These are phyloP conservation scores for Fraxinus americana DNA, from an alignment of 257 asterid species.

Conservation along the genomic window DNA sequence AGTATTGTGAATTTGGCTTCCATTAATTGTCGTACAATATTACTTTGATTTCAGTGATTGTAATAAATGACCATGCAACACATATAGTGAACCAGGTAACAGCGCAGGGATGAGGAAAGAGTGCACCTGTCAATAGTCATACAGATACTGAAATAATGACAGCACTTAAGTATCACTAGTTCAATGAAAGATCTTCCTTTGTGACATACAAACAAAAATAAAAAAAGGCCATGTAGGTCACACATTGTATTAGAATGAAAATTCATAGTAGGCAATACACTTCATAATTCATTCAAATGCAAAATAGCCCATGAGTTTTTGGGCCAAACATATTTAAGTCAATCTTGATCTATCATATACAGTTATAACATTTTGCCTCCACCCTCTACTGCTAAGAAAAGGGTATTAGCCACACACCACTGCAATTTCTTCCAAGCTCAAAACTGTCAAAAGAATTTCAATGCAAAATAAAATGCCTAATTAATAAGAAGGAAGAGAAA, in stretches of 20 bases:
- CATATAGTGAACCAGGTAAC: background rate
- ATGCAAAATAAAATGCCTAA: background rate
- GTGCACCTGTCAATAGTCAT: background rate
- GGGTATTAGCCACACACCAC: background rate
- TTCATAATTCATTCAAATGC: background rate
- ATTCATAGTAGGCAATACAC: background rate
- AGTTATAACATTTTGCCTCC: background rate
- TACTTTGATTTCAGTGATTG: background rate
- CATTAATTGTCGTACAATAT: background rate
- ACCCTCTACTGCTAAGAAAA: background rate
- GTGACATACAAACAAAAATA: background rate
- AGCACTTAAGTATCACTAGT: background rate
- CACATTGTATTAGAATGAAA: background rate
- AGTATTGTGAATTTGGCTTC: background rate
- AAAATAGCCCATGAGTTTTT: background rate
- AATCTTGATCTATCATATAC: background rate
- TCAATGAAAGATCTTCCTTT: background rate
- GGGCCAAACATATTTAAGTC: background rate
- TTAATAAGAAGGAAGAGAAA: background rate
- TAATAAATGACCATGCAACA: background rate
- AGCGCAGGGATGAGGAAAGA: background rate
- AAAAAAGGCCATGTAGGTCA: background rate
- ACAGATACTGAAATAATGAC: constrained; percentile 7
- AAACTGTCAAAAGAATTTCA: background rate
- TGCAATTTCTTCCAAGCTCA: background rate